Percentiles rank a stretch among this genome's conserved stretches.
Evolutionary conservation across 2,329 filamentous ascomycete species (phyloP).

Genomic region (Ceratocystis diversiconidia): DNA sequence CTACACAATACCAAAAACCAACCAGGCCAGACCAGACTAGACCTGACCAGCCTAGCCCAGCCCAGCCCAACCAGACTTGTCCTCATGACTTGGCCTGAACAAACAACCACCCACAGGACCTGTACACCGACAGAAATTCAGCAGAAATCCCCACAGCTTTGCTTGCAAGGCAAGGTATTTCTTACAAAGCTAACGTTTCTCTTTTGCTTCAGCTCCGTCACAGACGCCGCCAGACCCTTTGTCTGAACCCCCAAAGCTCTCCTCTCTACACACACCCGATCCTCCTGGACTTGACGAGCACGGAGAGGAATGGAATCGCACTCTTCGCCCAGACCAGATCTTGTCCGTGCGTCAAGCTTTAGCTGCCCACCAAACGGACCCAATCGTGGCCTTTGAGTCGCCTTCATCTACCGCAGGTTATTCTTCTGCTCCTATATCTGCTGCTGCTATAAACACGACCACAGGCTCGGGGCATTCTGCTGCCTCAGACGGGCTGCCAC

Average conservation of each 20-base stretch:
- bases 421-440: conserved; percentile 4
- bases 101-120: background rate
- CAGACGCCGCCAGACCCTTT: conserved; percentile 44
- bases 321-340: conserved; percentile 30
- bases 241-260: conserved; percentile 38
- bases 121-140: background rate
- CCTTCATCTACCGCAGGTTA: background rate
- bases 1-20: background rate
- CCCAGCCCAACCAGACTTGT: background rate
- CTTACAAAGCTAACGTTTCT: conserved; percentile 14
- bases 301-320: conserved; percentile 38
- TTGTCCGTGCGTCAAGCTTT: conserved; percentile 9
- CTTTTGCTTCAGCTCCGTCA: conserved; percentile 36
- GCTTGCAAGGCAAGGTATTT: background rate
- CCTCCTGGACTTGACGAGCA: conserved; percentile 40
- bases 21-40: background rate
- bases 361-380: conserved; percentile 2
- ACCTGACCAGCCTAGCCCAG: background rate
- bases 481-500: conserved; percentile 4
- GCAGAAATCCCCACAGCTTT: background rate
- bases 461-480: background rate
- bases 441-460: background rate
- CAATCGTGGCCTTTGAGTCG: background rate
- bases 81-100: background rate
- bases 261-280: conserved; percentile 34